A percentile compares a stretch with the other conserved stretches of the same genome.
Evolutionary conservation across 306 rosid species (phyloP).

Genomic region (Cucurbita maxima): DNA sequence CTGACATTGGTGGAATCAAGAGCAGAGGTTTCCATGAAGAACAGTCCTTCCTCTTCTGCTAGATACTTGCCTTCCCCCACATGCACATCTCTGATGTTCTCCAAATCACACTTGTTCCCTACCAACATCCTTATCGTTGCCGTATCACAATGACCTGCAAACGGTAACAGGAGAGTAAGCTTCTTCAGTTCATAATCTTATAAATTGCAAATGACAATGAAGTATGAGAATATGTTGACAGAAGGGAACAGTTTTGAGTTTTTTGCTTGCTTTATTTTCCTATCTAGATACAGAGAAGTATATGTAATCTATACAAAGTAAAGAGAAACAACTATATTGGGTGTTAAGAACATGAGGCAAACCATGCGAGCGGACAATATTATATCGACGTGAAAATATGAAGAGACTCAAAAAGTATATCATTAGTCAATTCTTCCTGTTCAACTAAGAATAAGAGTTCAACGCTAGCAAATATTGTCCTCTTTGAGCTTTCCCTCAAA

Average conservation of each 20-base stretch:
- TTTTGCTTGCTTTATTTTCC: neutral
- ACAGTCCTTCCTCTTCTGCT: conserved; percentile 75
- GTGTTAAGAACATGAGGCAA: neutral
- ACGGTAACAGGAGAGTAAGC: neutral
- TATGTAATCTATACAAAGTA: neutral
- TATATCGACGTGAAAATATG: neutral
- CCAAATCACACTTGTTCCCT: conserved; percentile 87
- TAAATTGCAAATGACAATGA: neutral
- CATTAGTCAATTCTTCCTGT: neutral
- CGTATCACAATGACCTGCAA: conserved; percentile 80
- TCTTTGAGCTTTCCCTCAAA: too few species aligned
- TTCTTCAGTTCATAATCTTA: neutral
- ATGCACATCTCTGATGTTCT: conserved; percentile 68
- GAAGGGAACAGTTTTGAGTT: too few species aligned
- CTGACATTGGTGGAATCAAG: conserved; percentile 73
- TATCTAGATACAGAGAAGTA: neutral
- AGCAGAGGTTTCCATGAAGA: conserved; percentile 96
- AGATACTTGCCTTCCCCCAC: conserved; percentile 60
- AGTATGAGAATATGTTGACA: neutral
- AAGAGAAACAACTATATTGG: neutral
- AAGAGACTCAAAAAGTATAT: neutral
- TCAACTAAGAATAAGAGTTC: neutral
- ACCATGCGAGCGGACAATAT: neutral
- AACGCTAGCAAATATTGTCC: too few species aligned
- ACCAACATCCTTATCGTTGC: conserved; percentile 68